A percentile compares a stretch with the other conserved stretches of the same genome.
These are phyloP conservation scores for Phragmites australis DNA, from an alignment of 176 grass and related monocot species.

Conservation along the genomic window DNA sequence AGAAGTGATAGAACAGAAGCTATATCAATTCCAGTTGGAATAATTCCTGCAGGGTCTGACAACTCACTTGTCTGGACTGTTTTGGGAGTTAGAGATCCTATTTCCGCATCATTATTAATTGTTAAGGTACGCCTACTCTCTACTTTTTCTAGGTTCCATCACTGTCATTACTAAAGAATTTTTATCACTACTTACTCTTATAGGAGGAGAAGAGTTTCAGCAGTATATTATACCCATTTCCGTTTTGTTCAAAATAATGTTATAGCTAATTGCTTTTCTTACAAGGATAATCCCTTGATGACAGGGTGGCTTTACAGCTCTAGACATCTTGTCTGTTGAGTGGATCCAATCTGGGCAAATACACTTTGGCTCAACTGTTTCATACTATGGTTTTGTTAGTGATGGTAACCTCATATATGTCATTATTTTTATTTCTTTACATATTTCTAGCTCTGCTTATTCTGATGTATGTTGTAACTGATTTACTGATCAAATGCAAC, in stretches of 20 bases:
- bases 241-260: background rate
- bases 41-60: slow-evolving; percentile 98
- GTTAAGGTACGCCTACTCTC: slow-evolving; percentile 63
- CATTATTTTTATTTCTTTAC: slow-evolving; percentile 12
- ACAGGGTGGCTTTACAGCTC: slow-evolving; percentile 79
- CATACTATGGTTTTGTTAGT: slow-evolving; percentile 97
- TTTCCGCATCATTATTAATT: slow-evolving; percentile 90
- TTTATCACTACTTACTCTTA: slow-evolving; percentile 6
- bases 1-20: slow-evolving; percentile 88
- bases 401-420: slow-evolving; percentile 68
- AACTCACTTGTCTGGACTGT: slow-evolving; percentile 99
- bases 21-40: slow-evolving; percentile 92
- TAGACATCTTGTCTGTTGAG: slow-evolving; percentile 81
- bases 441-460: background rate
- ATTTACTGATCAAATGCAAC: background rate
- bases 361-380: slow-evolving; percentile 94
- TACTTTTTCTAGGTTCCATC: background rate
- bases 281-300: slow-evolving; percentile 27
- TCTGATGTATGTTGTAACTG: background rate
- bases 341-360: slow-evolving; percentile 83
- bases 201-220: slow-evolving; percentile 6
- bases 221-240: slow-evolving; percentile 12
- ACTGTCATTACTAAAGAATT: background rate
- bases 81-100: slow-evolving; percentile 92
- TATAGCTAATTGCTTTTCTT: slow-evolving; percentile 25